phyloP scores from a whole-genome alignment of 225 moss, liverwort and hornwort genomes.

The Bryoerythrophyllum caledonicum region DNA sequence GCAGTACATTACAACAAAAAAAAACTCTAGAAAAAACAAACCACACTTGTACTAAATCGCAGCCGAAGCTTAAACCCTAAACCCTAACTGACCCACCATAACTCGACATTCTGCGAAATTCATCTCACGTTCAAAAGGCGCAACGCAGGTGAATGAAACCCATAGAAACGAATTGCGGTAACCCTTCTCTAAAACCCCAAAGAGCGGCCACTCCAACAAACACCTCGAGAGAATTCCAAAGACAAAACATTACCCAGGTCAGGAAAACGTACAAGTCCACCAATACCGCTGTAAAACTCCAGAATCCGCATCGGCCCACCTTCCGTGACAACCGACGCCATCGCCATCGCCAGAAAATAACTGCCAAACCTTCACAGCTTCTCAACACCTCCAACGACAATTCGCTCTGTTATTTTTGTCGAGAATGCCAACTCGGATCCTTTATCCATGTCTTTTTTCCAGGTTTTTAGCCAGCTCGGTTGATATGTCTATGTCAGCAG shows the following conservation, averaged over 20 bases:
- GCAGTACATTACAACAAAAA: neutral
- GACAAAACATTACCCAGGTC: neutral
- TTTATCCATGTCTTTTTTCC: neutral
- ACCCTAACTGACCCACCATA: constrained; percentile 15
- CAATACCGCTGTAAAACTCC: constrained; percentile 96
- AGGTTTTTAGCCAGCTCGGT: neutral
- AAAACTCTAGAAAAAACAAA: neutral
- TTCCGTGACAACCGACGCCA: constrained; percentile 23
- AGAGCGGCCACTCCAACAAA: neutral
- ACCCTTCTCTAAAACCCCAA: neutral
- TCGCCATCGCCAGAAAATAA: constrained; percentile 19
- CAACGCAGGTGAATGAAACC: neutral
- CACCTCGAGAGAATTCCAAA: neutral
- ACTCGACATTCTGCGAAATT: neutral
- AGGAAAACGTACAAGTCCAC: constrained; percentile 63
- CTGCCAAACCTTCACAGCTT: neutral
- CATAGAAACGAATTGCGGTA: neutral
- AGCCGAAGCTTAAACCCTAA: constrained; percentile 7
- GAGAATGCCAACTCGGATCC: neutral
- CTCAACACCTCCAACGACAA: neutral
- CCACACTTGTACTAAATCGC: too few species aligned
- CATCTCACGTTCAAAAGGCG: neutral
- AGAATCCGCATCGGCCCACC: constrained; percentile 53
- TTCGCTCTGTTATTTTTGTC: neutral
- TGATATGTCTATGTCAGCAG: neutral